Percentiles rank a stretch among this genome's conserved stretches.
These are phyloP conservation scores for Sordaria brevicollis DNA, from an alignment of 495 filamentous ascomycete genomes.

Conservation along the genomic window DNA sequence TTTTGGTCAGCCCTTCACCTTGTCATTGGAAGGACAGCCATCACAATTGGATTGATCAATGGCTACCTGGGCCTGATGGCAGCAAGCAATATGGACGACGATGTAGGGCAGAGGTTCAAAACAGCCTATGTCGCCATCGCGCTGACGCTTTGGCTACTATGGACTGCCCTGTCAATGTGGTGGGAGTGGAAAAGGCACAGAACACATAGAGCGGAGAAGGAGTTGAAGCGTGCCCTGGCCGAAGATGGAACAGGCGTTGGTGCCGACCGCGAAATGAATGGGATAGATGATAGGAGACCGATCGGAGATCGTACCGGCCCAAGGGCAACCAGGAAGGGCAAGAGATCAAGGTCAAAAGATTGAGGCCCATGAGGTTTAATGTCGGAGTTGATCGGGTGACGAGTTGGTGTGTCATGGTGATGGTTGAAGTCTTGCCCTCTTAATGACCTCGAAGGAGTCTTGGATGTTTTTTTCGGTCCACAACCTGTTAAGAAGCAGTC, in stretches of 20 bases:
- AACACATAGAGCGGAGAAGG: constrained; percentile 2
- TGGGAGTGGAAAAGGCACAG: neutral
- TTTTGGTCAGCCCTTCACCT: constrained; percentile 47
- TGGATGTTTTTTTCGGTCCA: neutral
- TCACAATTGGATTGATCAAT: constrained; percentile 58
- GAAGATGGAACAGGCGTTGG: neutral
- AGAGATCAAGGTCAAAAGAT: neutral
- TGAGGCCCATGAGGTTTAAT: neutral
- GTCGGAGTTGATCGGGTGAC: neutral
- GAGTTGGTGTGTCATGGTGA: neutral
- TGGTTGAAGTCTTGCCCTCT: neutral
- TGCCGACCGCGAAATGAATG: neutral
- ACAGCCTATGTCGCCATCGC: neutral
- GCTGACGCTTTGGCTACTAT: neutral
- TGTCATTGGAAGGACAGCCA: constrained; percentile 48
- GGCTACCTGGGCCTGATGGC: constrained; percentile 49
- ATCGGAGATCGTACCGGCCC: neutral
- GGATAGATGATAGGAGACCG: neutral
- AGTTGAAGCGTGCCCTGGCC: constrained; percentile 12
- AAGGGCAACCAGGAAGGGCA: neutral
- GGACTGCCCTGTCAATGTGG: neutral
- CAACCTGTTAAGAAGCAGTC: neutral
- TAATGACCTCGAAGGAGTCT: neutral
- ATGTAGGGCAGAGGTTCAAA: neutral
- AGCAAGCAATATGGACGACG: neutral